Base-by-base conservation (phyloP, 768 basidiomycete species). In the Trichaptum fuscoviolaceum region DNA sequence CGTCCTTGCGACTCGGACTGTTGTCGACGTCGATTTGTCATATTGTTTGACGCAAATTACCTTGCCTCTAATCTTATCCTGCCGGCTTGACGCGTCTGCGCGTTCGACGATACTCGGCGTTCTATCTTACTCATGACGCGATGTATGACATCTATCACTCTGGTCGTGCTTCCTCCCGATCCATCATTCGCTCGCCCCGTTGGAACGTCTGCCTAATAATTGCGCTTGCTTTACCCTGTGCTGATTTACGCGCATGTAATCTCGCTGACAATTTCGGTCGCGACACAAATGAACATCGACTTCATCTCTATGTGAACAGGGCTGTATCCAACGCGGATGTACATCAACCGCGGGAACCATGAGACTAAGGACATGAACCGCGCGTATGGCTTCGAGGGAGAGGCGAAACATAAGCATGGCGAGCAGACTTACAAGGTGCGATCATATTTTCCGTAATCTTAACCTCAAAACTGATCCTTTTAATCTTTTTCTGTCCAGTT, bases 281-380 rank as follows among this genome's bases (percentile, higher is more conserved):
- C 30, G 30, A 30, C 30, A 30, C 8, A 8, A 30, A 30, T 30
- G 30, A 30, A 30, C 8, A 8, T 8, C 30, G 30, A 30, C 30
- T 30, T 30, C 8, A 2, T 30, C 30, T 30, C 30, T 4, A 52
- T 12, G n/a, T 2, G 8, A 30, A 30, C 68, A 94, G 93, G 96
- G 96, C 79, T 98, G 65, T 95, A 93, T 77, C 96, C 96, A 3
- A 86, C 86, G 66, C 86, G 82, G 66, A 93, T 98, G 83, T 96
- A 85, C 76, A 86, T 99, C 74, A 99, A 99, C 76, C 87, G 96
- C 69, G 96, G 96, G 20, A 99, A 98, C 78, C 96, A 99, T 73
- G 95, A 96, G 78, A 89, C 94, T 67, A 92, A 93, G 75, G 95
- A 98, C 60, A 99, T 99, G 97, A 99, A 99, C 77, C 81, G 90